Conservation (phyloP, 2,329 filamentous ascomycete species). For the Fusarium mundagurra region DNA sequence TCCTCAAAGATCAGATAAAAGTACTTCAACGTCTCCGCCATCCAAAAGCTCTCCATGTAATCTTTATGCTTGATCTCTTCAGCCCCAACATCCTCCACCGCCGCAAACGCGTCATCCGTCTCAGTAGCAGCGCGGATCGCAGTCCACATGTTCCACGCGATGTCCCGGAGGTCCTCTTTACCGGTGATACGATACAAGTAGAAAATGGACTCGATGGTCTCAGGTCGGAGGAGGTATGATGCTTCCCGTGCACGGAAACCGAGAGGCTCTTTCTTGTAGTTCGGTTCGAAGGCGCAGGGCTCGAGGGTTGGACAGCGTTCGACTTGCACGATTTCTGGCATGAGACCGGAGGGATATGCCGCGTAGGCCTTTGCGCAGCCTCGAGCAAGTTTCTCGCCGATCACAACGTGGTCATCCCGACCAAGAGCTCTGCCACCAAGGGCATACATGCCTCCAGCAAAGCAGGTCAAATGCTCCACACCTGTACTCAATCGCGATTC, state of each 20-base stretch:
- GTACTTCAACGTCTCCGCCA: constrained; percentile 79
- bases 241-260: constrained; percentile 35
- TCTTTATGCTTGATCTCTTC: constrained; percentile 58
- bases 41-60: constrained; percentile 77
- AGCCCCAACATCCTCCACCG: constrained; percentile 71
- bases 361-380: constrained; percentile 73
- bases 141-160: constrained; percentile 79
- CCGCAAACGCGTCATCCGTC: constrained; percentile 69
- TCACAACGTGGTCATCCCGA: constrained; percentile 60
- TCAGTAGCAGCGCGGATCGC: constrained; percentile 68
- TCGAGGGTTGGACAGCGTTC: constrained; percentile 50
- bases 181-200: constrained; percentile 80
- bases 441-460: constrained; percentile 72
- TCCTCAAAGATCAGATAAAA: constrained; percentile 79
- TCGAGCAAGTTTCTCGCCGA: constrained; percentile 67
- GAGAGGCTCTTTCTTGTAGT: constrained; percentile 1
- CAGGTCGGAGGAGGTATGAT: constrained; percentile 32
- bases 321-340: constrained; percentile 67
- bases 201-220: constrained; percentile 84
- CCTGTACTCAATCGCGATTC: constrained; percentile 46
- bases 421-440: constrained; percentile 67
- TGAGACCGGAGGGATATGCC: constrained; percentile 66
- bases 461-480: constrained; percentile 69
- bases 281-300: constrained; percentile 36
- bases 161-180: constrained; percentile 70